Evolutionary conservation across 352 stramenopile species (phyloP).

Genomic region (Albugo laibachii): DNA sequence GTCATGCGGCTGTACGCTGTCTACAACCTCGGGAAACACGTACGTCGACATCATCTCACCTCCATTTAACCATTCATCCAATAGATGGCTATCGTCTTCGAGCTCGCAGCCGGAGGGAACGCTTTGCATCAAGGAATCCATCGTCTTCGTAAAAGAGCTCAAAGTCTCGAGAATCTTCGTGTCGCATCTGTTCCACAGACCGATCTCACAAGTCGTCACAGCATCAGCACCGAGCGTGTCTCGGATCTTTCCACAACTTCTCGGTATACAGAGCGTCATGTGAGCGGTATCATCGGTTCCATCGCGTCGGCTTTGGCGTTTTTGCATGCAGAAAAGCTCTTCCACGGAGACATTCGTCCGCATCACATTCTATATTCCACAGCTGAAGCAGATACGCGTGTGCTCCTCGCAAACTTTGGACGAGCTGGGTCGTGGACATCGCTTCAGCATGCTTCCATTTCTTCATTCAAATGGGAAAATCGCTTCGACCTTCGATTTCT

Average conservation of each 20-base stretch:
- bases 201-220: background rate
- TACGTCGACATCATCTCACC: background rate
- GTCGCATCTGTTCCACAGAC: background rate
- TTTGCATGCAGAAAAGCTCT: constrained; percentile 23
- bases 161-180: background rate
- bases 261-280: constrained; percentile 25
- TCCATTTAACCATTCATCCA: background rate
- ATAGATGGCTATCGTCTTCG: constrained; percentile 52
- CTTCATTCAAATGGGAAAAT: constrained; percentile 32
- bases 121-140: constrained; percentile 13
- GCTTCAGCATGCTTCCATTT: background rate
- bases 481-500: constrained; percentile 36
- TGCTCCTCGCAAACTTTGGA: constrained; percentile 44
- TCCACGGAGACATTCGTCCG: constrained; percentile 47
- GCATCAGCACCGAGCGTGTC: no score
- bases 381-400: constrained; percentile 30
- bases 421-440: constrained; percentile 12
- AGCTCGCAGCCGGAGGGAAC: constrained; percentile 40
- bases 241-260: constrained; percentile 4
- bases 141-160: no score
- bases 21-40: constrained; percentile 17
- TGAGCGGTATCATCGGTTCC: constrained; percentile 25
- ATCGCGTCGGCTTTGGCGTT: constrained; percentile 26
- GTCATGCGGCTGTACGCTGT: constrained; percentile 48
- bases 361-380: constrained; percentile 63